phyloP scores from a whole-genome alignment of 2,329 filamentous ascomycete genomes.

The Epicoccum sorghinum region DNA sequence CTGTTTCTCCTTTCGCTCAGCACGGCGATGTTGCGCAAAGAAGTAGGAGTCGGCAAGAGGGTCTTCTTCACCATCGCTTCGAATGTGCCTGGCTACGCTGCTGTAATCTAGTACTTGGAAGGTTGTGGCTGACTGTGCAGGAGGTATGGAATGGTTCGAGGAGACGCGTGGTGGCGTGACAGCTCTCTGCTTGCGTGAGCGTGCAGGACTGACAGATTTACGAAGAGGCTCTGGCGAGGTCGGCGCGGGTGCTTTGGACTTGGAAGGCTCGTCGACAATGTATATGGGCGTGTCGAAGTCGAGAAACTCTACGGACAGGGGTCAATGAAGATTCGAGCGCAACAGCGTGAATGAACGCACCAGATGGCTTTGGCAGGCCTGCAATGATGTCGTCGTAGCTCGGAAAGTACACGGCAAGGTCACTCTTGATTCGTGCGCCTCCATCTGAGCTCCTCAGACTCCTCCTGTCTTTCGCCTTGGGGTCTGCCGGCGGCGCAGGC shows the following conservation, averaged over 20 bases:
- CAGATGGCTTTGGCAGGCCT: slow-evolving; percentile 77
- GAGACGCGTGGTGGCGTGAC: slow-evolving; percentile 23
- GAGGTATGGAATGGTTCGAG: slow-evolving; percentile 19
- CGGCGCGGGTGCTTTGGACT: slow-evolving; percentile 29
- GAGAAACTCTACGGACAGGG: slow-evolving; percentile 65
- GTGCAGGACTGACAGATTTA: slow-evolving; percentile 32
- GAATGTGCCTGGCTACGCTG: slow-evolving; percentile 43
- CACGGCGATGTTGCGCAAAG: slow-evolving; percentile 64
- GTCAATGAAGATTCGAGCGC: slow-evolving; percentile 22
- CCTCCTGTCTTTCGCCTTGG: slow-evolving; percentile 63
- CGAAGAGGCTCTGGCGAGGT: slow-evolving; percentile 27
- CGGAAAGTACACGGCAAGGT: slow-evolving; percentile 86
- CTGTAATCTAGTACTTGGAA: slow-evolving; percentile 53
- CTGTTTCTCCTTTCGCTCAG: slow-evolving; percentile 71
- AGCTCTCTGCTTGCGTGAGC: slow-evolving; percentile 32
- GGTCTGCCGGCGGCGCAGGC: slow-evolving; percentile 27
- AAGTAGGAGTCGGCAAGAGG: slow-evolving; percentile 63
- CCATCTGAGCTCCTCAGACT: slow-evolving; percentile 85
- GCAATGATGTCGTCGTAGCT: slow-evolving; percentile 95
- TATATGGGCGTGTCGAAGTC: slow-evolving; percentile 75
- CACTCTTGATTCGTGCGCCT: slow-evolving; percentile 85
- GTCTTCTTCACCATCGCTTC: slow-evolving; percentile 51
- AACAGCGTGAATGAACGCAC: slow-evolving; percentile 55
- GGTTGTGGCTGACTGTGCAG: slow-evolving; percentile 37
- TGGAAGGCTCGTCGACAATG: slow-evolving; percentile 65